A percentile compares a stretch with the other conserved stretches of the same genome.
phyloP scores from a whole-genome alignment of 345 rosid species.

The Gossypium turneri region DNA sequence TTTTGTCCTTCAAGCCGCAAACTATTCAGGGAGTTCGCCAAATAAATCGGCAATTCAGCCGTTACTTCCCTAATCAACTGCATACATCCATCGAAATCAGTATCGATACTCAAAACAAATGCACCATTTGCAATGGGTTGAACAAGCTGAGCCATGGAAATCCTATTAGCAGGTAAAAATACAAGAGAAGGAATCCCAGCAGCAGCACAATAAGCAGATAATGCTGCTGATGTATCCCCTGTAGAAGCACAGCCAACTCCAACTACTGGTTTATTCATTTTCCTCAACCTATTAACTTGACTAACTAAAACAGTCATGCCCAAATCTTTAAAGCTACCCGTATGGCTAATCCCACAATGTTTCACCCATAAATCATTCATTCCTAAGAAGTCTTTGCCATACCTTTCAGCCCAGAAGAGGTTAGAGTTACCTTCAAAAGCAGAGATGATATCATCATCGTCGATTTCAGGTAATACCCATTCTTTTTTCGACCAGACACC shows the following conservation, averaged over 20 bases:
- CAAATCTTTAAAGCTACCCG: constrained; percentile 88
- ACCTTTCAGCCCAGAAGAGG: constrained; percentile 87
- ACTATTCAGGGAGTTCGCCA: constrained; percentile 83
- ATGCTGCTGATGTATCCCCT: constrained; percentile 85
- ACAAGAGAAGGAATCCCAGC: constrained; percentile 94
- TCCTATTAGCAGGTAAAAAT: constrained; percentile 74
- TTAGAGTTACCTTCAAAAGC: constrained; percentile 94
- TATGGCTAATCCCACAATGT: constrained; percentile 88
- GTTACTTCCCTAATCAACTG: constrained; percentile 78
- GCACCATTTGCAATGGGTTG: constrained; percentile 94
- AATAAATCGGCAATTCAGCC: constrained; percentile 66
- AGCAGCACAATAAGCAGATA: constrained; percentile 79
- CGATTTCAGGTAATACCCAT: constrained; percentile 85
- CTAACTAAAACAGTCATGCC: constrained; percentile 94
- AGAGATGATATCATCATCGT: constrained; percentile 68
- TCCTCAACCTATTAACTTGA: constrained; percentile 74
- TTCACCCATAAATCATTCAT: constrained; percentile 94
- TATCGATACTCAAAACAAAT: constrained; percentile 78
- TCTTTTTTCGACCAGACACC: constrained; percentile 94
- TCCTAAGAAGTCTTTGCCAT: constrained; percentile 60
- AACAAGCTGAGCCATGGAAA: constrained; percentile 85
- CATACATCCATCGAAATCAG: constrained; percentile 94
- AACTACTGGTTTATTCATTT: constrained; percentile 60
- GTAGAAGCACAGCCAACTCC: constrained; percentile 96
- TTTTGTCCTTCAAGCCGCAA: constrained; percentile 89